Base-by-base conservation (phyloP, 1,284 basidiomycete genomes). In the Erythrobasidium hasegawianum region DNA sequence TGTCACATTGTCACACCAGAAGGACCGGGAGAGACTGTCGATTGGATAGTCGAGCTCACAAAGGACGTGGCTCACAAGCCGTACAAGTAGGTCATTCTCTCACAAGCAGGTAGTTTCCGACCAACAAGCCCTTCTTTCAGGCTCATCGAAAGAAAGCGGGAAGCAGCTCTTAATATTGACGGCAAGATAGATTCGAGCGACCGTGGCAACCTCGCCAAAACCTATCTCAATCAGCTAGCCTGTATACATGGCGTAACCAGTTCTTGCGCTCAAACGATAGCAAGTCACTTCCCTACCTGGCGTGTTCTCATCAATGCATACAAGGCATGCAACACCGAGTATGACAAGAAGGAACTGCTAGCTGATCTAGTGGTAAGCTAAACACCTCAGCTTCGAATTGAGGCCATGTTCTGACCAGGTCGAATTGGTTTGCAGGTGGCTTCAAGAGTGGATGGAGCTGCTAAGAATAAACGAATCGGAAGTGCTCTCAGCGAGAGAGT, bases 11-110 rank as follows among this genome's bases (percentile, higher is more conserved):
- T 57, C 11, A 57, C 27, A 43, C 38, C 56, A 14, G 62, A 65
- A 26, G 57, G 29, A 29, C 27, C 20, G 13, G n/a, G 40, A 2
- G 59, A 70, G 2, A 60, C 64, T 3, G 67, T 71, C 27, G 56
- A 67, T 5, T 64, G 49, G 33, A 56, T 72, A 24, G 27, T 38
- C 18, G 64, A 73, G 45, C 56, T 73, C 55, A 71, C 64, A 13
- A 59, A 71, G 45, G 69, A 71, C 50, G 65, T 73, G 41, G 69
- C 69, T 9, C 61, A 68, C 24, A 70, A 71, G 56, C 72, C 72
- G 0, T 72, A 71, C 59, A 71, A 73, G 72, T 71, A 20, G 40
- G 71, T 53, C 14, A 1, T 33, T 10, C 20, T 41, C 18, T 22
- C 14, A 47, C 16, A 5, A 18, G 11, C 16, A 8, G 18, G 33